phyloP scores from a whole-genome alignment of 139 green algal species.

The Penium margaritaceum region DNA sequence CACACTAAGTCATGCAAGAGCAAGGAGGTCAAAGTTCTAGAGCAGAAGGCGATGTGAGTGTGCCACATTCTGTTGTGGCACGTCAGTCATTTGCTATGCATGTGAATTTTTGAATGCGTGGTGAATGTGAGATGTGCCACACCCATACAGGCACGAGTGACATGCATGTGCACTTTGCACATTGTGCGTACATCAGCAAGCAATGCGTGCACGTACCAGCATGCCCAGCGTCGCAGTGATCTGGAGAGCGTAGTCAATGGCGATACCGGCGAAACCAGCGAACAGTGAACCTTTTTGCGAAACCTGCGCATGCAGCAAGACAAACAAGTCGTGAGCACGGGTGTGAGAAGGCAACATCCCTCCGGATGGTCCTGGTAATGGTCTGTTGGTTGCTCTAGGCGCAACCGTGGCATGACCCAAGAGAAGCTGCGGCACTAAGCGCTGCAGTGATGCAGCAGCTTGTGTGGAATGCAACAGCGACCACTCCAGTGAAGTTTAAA shows the following conservation, averaged over 20 bases:
- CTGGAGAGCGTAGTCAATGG: conserved; percentile 53
- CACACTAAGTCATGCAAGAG: too few relatives aligned
- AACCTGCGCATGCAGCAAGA: conserved; percentile 25
- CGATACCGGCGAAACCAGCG: conserved; percentile 33
- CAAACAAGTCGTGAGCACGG: background rate
- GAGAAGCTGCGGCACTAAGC: too few relatives aligned
- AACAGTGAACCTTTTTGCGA: conserved; percentile 16
- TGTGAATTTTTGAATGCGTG: too few relatives aligned
- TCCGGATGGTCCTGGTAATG: background rate
- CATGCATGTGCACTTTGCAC: conserved; percentile 71
- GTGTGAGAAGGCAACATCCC: too few relatives aligned
- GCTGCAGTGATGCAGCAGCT: too few relatives aligned
- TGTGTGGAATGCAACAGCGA: too few relatives aligned
- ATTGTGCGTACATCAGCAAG: conserved; percentile 63
- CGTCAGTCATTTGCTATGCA: too few relatives aligned
- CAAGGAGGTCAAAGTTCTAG: background rate
- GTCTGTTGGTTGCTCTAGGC: too few relatives aligned
- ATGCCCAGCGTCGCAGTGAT: conserved; percentile 77
- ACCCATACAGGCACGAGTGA: background rate
- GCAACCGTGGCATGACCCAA: too few relatives aligned
- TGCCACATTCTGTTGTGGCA: too few relatives aligned
- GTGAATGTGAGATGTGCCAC: too few relatives aligned
- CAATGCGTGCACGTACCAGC: conserved; percentile 60
- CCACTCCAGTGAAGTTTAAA: too few relatives aligned
- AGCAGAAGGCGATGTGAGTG: background rate